Evolutionary conservation across 345 rosid genomes (phyloP), one percentile per base, ranked within the genome.

Genomic region (Dovyalis caffra): DNA sequence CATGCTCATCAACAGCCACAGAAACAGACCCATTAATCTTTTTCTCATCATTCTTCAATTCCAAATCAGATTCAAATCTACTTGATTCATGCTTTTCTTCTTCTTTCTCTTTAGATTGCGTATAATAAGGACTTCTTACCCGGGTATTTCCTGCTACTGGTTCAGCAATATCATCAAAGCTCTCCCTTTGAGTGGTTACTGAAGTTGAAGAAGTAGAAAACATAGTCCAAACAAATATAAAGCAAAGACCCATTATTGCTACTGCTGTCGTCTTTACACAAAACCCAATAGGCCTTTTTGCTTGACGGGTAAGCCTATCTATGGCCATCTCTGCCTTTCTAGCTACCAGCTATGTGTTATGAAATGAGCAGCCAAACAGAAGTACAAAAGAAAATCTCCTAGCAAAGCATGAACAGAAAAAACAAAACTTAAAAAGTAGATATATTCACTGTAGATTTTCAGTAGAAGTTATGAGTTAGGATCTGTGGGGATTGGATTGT

Each of bases 91-190:
- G 82, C 38, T 80, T 85, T 7, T 31, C 76, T 72, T 69, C 80
- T 69, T 80, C 73, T n/a, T 71, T 80, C 43, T 68, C 49, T 32
- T 12, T 63, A n/a, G 78, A 69, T 21, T 38, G 77, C 47, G 74
- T 23, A n/a, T n/a, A n/a, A 21, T 49, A 25, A 34, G 74, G 64
- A 76, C 25, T 45, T n/a, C 68, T 79, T 47, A 63, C 80, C 73
- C 64, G 82, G 26, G 88, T 57, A 45, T 77, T 71, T 21, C 89
- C 83, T 33, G 97, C 76, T 18, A 85, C 89, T 3, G 97, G 97
- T 77, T 91, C 94, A 71, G 88, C 83, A n/a, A 95, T 89, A 64
- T 95, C 99, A 32, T 90, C 97, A 70, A 95, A 95, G 87, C 92
- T 95, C 71, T 91, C 90, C 66, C 95, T 90, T 65, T 86, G 93